Conservation (phyloP, 1,139 yeast genomes). For the Suhomyces kunorum region DNA sequence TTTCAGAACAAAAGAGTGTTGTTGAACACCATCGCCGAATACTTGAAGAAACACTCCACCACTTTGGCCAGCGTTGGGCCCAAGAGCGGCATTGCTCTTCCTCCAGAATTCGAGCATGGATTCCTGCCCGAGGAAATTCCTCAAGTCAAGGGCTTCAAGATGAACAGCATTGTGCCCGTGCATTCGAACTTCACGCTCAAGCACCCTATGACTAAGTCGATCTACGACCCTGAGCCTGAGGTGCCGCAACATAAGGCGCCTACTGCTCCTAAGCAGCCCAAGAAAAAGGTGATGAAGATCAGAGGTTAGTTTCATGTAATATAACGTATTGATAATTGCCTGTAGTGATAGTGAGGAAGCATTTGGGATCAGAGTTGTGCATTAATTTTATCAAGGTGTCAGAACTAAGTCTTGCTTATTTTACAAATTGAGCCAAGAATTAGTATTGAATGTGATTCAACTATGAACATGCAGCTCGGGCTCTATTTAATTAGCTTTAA, state of each 20-base stretch:
- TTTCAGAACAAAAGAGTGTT: constrained; percentile 66
- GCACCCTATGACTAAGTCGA: constrained; percentile 77
- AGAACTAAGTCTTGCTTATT: too few species aligned
- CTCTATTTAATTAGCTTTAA: too few species aligned
- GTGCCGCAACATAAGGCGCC: constrained; percentile 28
- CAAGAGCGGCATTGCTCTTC: constrained; percentile 55
- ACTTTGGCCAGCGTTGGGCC: constrained; percentile 61
- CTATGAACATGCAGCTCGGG: too few species aligned
- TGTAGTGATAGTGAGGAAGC: too few species aligned
- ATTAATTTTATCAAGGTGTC: too few species aligned
- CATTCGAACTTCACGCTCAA: constrained; percentile 78
- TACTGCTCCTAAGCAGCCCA: constrained; percentile 50
- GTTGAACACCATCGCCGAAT: constrained; percentile 60
- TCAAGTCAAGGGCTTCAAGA: constrained; percentile 75
- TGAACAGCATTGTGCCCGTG: constrained; percentile 85
- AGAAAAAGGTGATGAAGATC: constrained; percentile 53
- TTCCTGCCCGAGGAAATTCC: constrained; percentile 68
- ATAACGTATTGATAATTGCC: too few species aligned
- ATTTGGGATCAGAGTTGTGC: too few species aligned
- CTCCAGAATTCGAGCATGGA: constrained; percentile 54
- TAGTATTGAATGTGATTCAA: too few species aligned
- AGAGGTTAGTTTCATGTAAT: constrained; percentile 32
- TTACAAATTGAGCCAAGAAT: too few species aligned
- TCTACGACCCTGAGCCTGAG: constrained; percentile 55
- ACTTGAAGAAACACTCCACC: constrained; percentile 69